phyloP scores from a whole-genome alignment of 306 rosid genomes.

The Corylus avellana region DNA sequence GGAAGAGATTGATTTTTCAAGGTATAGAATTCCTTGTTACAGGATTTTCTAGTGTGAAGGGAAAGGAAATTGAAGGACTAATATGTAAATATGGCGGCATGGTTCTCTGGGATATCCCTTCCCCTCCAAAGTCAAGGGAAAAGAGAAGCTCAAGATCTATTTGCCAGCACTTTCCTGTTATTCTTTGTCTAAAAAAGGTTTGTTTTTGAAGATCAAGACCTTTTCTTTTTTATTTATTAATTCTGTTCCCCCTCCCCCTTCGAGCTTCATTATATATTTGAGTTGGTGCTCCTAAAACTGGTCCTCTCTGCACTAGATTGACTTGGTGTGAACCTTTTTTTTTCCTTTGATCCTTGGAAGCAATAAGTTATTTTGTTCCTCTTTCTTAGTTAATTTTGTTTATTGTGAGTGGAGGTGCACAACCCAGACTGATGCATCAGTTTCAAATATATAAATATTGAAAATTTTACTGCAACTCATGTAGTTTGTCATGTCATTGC shows the following conservation, averaged over 20 bases:
- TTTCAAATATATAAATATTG: not conserved
- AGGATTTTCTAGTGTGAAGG: conserved; percentile 68
- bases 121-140: conserved; percentile 47
- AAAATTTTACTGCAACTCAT: not conserved
- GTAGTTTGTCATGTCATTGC: not conserved
- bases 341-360: not conserved
- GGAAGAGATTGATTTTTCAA: conserved; percentile 57
- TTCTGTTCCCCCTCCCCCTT: not conserved
- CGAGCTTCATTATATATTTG: not conserved
- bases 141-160: conserved; percentile 44
- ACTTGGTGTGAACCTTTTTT: not conserved
- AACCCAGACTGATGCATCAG: not conserved
- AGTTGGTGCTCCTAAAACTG: not conserved
- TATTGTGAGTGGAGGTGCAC: not conserved
- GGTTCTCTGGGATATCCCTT: conserved; percentile 70
- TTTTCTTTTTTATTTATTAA: conserved; percentile 7
- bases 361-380: not conserved
- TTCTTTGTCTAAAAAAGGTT: conserved; percentile 76
- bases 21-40: conserved; percentile 79
- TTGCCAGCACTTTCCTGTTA: conserved; percentile 55
- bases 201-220: conserved; percentile 19
- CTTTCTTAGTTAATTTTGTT: not conserved
- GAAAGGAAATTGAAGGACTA: conserved; percentile 55
- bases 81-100: conserved; percentile 75
- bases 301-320: not conserved